A percentile compares a stretch with the other conserved stretches of the same genome.
Conservation (phyloP, 2,329 filamentous ascomycete genomes). For the Monosporascus sp. region DNA sequence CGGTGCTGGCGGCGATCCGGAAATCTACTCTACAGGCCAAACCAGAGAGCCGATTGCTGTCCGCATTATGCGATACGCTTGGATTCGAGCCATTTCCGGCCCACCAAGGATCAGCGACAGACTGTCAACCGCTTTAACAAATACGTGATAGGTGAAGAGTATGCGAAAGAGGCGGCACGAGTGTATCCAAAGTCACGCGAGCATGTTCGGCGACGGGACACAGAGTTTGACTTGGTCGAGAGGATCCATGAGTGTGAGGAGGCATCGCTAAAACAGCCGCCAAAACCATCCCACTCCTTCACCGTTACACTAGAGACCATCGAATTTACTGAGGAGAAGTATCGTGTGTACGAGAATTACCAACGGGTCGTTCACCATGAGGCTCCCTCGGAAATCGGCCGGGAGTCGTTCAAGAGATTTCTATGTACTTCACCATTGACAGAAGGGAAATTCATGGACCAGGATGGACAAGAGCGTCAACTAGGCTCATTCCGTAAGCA, state of each 20-base stretch:
- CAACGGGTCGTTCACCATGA: constrained; percentile 70
- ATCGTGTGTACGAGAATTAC: constrained; percentile 65
- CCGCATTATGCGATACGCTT: constrained; percentile 83
- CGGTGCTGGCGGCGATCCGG: constrained; percentile 74
- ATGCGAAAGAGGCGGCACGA: constrained; percentile 57
- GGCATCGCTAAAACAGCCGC: constrained; percentile 47
- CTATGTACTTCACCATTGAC: constrained; percentile 66
- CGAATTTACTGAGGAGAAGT: constrained; percentile 72
- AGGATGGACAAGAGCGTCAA: constrained; percentile 46
- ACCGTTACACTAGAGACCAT: constrained; percentile 66
- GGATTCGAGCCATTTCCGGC: constrained; percentile 58
- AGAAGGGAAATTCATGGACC: constrained; percentile 34
- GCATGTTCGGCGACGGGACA: constrained; percentile 56
- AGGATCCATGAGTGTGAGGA: constrained; percentile 66
- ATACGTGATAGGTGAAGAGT: constrained; percentile 62
- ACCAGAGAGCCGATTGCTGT: constrained; percentile 77
- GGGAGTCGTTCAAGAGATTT: constrained; percentile 62
- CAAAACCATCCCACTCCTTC: constrained; percentile 61
- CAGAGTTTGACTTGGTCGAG: constrained; percentile 60
- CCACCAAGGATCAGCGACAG: constrained; percentile 68
- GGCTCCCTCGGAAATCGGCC: constrained; percentile 50
- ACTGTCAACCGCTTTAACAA: constrained; percentile 72
- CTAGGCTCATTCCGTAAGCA: constrained; percentile 60
- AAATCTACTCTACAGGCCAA: constrained; percentile 68
- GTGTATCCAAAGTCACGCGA: constrained; percentile 63